Percentiles rank a stretch among this genome's conserved stretches.
phyloP scores from a whole-genome alignment of 1,139 yeast genomes.

The Pichia sp. region DNA sequence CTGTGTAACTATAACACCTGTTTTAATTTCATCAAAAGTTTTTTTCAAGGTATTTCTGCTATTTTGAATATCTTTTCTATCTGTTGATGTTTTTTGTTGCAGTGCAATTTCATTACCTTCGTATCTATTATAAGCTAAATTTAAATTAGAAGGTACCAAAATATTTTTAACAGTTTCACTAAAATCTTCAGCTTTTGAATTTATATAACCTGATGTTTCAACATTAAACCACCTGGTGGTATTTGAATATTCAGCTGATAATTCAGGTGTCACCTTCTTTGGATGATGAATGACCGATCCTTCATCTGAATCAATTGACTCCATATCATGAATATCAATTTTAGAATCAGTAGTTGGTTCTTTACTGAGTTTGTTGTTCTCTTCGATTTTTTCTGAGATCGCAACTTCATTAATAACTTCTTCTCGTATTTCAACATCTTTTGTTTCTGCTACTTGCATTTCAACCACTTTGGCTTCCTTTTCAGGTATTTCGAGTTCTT shows the following conservation, averaged over 20 bases:
- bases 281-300: slow-evolving; percentile 1
- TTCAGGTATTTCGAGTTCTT: neutral
- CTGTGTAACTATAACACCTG: slow-evolving; percentile 28
- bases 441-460: neutral
- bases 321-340: slow-evolving; percentile 7
- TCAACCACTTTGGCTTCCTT: neutral
- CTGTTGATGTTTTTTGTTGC: slow-evolving; percentile 30
- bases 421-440: neutral
- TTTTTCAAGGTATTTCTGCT: slow-evolving; percentile 59
- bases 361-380: neutral
- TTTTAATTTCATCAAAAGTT: slow-evolving; percentile 46
- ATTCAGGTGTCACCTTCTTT: neutral
- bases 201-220: neutral
- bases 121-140: slow-evolving; percentile 36
- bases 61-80: slow-evolving; percentile 25
- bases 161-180: slow-evolving; percentile 16
- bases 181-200: slow-evolving; percentile 2
- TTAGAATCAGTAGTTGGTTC: neutral
- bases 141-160: slow-evolving; percentile 27
- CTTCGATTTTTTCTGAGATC: neutral
- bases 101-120: slow-evolving; percentile 33
- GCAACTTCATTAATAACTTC: neutral
- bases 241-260: slow-evolving; percentile 1
- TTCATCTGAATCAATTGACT: slow-evolving; percentile 12
- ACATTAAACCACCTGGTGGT: slow-evolving; percentile 28